Evolutionary conservation across 768 basidiomycete genomes (phyloP), one percentile per base, ranked within the genome.

Genomic region (Psilocybe tampanensis): DNA sequence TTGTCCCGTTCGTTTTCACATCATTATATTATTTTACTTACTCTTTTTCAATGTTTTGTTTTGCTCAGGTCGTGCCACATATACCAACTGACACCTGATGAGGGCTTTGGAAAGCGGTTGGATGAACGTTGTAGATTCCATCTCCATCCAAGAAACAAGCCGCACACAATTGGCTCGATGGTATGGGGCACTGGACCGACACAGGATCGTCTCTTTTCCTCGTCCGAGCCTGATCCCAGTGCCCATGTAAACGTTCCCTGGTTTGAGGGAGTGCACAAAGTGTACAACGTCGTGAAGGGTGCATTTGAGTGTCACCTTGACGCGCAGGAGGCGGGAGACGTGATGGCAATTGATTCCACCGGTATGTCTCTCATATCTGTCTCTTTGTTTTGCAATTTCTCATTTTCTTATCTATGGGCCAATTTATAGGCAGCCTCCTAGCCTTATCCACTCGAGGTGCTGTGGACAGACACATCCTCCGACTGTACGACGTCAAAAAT

Each of bases 301-400:
- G 64, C 43, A 39, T 47, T 54, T 2, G 50, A 64, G 0, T 72
- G 76, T 54, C 54, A 64, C 7, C 75, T 88, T 36, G 75, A 80
- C 51, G 76, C 79, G 1, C 52, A 61, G 1, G 84, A 83, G 60
- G 76, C 79, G 3, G 87, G 87, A 36, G 86, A 88, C 64, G 74
- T 75, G 11, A 66, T 86, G 19, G 68, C 76, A 7, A 32, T 87
- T 3, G 74, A 80, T 55, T 62, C 76, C 11, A 67, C 73, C 52
- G 86, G 86, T 82, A 57, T 45, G 2, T 2, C 32, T 23, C 12
- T 8, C 9, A 60, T 36, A 41, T 45, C 39, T 7, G 34, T 17
- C 21, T 15, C 22, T 42, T 26, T 64, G 12, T n/a, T 18, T 33
- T 12, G 24, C n/a, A 44, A 52, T 41, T 43, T 15, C 49, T 47